Conservation (phyloP, 768 basidiomycete genomes). For the Rhodocollybia butyracea region DNA sequence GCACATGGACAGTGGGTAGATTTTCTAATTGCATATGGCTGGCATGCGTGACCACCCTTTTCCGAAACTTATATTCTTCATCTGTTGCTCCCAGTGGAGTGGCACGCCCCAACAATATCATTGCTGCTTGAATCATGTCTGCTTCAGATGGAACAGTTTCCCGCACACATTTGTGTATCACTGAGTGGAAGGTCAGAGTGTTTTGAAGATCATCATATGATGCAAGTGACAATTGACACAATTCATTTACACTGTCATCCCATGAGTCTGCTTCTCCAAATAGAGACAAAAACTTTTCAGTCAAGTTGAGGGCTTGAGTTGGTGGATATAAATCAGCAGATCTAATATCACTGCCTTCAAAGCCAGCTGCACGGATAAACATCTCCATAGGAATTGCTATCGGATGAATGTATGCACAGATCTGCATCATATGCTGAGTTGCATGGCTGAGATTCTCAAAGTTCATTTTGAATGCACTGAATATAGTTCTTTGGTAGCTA, state of each 20-base stretch:
- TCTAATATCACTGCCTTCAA: not conserved
- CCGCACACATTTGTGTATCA: not conserved
- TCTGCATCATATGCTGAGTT: not conserved
- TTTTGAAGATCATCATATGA: not conserved
- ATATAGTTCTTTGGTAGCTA: not conserved
- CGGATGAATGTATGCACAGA: not conserved
- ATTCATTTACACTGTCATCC: not conserved
- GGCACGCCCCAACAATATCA: not conserved
- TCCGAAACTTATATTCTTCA: not conserved
- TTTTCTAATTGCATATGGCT: not conserved
- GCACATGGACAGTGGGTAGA: not conserved
- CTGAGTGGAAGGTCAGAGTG: not conserved
- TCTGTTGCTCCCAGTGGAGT: not conserved
- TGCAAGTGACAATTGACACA: not conserved
- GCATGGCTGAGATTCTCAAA: not conserved
- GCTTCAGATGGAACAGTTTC: not conserved
- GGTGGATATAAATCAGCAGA: not conserved
- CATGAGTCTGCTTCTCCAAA: not conserved
- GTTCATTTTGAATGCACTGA: not conserved
- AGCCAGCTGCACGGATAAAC: not conserved
- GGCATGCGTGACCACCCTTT: not conserved
- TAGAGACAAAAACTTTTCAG: not conserved
- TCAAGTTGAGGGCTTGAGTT: not conserved
- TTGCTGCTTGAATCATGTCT: not conserved
- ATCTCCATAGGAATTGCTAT: not conserved